Percentiles rank a stretch among this genome's conserved stretches.
These are phyloP conservation scores for Cynanchum wilfordii DNA, from an alignment of 257 asterid species.

Conservation along the genomic window DNA sequence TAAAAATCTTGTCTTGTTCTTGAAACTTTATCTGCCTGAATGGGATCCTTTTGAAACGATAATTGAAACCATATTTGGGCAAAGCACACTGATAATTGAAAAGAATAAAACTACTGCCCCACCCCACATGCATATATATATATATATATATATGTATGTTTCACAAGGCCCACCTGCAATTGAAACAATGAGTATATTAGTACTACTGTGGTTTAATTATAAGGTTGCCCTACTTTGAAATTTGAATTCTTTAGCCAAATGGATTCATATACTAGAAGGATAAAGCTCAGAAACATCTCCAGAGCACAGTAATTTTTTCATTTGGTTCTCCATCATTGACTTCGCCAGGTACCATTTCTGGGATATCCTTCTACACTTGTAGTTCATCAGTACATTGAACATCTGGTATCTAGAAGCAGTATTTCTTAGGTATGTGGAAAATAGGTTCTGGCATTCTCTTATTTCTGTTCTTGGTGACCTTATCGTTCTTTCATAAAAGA, in stretches of 20 bases:
- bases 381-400: not conserved
- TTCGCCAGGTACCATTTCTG: not conserved
- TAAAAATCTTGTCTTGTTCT: not conserved
- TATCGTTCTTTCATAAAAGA: slow-evolving; percentile 2
- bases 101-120: not conserved
- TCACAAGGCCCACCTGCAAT: not conserved
- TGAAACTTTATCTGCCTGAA: not conserved
- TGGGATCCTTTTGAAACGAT: not conserved
- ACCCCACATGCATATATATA: not conserved
- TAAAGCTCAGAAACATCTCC: not conserved
- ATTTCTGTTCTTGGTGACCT: slow-evolving; percentile 5
- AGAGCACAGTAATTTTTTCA: not conserved
- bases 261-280: not conserved
- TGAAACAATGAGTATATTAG: too few relatives aligned
- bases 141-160: too few relatives aligned
- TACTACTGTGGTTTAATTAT: not conserved
- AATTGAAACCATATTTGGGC: not conserved
- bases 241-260: not conserved
- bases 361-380: not conserved
- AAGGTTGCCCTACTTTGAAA: not conserved
- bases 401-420: not conserved
- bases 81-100: not conserved
- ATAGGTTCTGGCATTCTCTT: slow-evolving; percentile 4
- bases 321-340: not conserved
- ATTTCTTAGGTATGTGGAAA: not conserved